phyloP scores from a whole-genome alignment of 257 asterid genomes.

The Striga asiatica region DNA sequence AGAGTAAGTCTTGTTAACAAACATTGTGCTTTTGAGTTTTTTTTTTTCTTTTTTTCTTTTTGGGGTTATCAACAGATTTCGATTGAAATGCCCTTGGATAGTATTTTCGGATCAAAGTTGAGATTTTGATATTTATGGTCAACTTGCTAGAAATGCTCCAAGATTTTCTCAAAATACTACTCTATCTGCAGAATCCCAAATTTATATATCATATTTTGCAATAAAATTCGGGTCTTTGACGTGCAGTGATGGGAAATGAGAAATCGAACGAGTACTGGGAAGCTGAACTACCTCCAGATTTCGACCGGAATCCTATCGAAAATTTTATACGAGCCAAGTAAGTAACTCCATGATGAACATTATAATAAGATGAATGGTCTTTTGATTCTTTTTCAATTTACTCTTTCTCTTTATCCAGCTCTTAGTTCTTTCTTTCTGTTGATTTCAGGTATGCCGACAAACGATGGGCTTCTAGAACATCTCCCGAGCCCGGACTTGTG shows the following conservation, averaged over 20 bases:
- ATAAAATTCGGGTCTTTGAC: no score
- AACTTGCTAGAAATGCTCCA: no score
- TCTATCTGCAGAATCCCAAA: no score
- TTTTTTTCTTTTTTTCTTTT: no score
- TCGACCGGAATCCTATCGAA: constrained; percentile 48
- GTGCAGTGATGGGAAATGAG: constrained; percentile 60
- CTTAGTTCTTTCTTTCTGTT: background rate
- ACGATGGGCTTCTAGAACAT: constrained; percentile 56
- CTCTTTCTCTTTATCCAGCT: background rate
- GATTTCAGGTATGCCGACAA: constrained; percentile 55
- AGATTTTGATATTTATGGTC: no score
- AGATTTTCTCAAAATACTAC: no score
- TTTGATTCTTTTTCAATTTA: background rate
- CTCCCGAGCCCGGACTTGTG: constrained; percentile 25
- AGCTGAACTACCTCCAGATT: constrained; percentile 40
- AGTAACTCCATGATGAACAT: background rate
- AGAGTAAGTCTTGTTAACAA: constrained; percentile 38
- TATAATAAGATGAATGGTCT: background rate
- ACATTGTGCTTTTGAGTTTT: background rate
- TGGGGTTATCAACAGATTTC: no score
- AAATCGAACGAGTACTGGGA: constrained; percentile 76
- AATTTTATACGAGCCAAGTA: constrained; percentile 65
- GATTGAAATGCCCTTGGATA: no score
- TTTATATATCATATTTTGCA: no score
- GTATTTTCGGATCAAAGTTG: no score